Evolutionary conservation across 179 eudicot species (phyloP), one percentile per base, ranked within the genome.

Genomic region (Beta lomatogona): DNA sequence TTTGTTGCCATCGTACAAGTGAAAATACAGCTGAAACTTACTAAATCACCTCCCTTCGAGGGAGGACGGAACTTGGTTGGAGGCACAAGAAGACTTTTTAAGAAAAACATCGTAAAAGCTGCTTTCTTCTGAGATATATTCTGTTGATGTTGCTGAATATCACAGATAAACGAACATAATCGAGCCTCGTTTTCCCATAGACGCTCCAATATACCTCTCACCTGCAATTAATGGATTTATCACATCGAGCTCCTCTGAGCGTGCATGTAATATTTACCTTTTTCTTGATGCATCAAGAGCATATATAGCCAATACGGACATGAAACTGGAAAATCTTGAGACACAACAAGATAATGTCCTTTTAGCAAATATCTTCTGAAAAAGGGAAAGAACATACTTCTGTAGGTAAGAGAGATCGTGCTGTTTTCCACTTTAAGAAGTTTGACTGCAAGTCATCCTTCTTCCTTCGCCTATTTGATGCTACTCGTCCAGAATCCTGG

Each of bases 31-130:
- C 76, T 54, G 50, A 71, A 46, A 90, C 98, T 91, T 88, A 95
- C 99, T 77, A 90, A 83, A 77, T 89, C 93, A 81, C 86, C 95
- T 77, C 88, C 89, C 83, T 77, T 88, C 71, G 98, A 83, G 10
- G 97, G 89, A 71, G 99, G 99, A 60, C 99, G 96, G 82, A 94
- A 97, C 85, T 93, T 97, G 71, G 82, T 88, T 80, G 99, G 99
- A 80, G 98, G 92, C 72, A 97, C 97, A 77, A 93, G 94, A 82
- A 97, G 79, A 71, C 90, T 84, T 76, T 92, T 89, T 36, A 97
- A 82, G 77, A 97, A 97, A 81, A 97, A 97, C 95, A 97, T 97
- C 73, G 83, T 83, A 83, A 86, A 86, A 81, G 92, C 92, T 21
- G 84, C 57, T 45, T 69, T 87, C 70, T 83, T 89, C 81, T 80